Evolutionary conservation across 805 yeast genomes (phyloP).

Genomic region (Metschnikowia proteae): DNA sequence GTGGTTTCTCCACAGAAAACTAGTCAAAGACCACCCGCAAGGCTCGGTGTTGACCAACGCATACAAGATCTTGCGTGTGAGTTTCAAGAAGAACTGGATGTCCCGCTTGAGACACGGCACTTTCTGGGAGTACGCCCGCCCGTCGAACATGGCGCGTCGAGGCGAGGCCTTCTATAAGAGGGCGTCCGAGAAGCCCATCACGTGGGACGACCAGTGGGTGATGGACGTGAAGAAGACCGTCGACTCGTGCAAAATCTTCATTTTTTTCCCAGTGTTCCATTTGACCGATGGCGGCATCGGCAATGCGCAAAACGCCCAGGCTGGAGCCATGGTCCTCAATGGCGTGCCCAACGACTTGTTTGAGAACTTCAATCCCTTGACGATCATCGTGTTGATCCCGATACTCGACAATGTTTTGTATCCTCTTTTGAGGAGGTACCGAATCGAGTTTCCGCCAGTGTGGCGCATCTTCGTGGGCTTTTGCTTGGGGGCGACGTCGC

Average conservation of each 20-base stretch:
- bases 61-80: constrained; percentile 37
- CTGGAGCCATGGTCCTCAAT: constrained; percentile 49
- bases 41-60: constrained; percentile 48
- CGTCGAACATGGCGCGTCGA: constrained; percentile 40
- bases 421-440: constrained; percentile 42
- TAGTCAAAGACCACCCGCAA: constrained; percentile 32
- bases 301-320: constrained; percentile 47
- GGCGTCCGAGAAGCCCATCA: constrained; percentile 16
- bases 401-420: constrained; percentile 46
- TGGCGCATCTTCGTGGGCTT: constrained; percentile 48
- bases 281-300: constrained; percentile 50
- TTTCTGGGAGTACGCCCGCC: constrained; percentile 51
- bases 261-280: constrained; percentile 37
- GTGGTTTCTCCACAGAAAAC: constrained; percentile 20
- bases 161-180: constrained; percentile 32
- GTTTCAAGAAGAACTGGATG: constrained; percentile 42
- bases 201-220: constrained; percentile 47
- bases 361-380: constrained; percentile 51
- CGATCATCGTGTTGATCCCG: constrained; percentile 51
- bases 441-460: constrained; percentile 30
- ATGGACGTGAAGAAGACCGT: constrained; percentile 43
- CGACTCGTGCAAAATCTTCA: constrained; percentile 43
- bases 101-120: constrained; percentile 35
- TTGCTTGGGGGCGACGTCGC: constrained; percentile 43
- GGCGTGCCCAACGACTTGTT: constrained; percentile 57